These are phyloP conservation scores for Candida berthetii DNA, from an alignment of 805 yeast species.

Conservation along the genomic window DNA sequence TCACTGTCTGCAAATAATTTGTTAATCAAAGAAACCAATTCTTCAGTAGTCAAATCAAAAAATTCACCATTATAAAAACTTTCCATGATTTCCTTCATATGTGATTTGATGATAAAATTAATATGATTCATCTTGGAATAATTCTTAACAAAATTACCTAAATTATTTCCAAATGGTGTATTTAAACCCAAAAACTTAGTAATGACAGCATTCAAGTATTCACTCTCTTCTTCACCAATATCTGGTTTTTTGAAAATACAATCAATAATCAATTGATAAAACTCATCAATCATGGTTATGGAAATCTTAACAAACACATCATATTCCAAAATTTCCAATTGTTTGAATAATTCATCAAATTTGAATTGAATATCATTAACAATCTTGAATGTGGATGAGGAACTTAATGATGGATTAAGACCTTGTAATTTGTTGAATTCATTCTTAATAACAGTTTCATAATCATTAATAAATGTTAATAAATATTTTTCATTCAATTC, in stretches of 20 bases:
- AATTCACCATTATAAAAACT: slow-evolving; percentile 34
- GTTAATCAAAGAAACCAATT: slow-evolving; percentile 28
- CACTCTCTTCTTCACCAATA: slow-evolving; percentile 18
- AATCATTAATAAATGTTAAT: slow-evolving; percentile 4
- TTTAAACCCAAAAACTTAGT: slow-evolving; percentile 9
- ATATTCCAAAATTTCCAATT: slow-evolving; percentile 4
- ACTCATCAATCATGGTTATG: slow-evolving; percentile 10
- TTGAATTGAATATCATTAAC: slow-evolving; percentile 8
- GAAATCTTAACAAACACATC: slow-evolving; percentile 4
- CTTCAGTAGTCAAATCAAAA: slow-evolving; percentile 28
- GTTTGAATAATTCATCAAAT: slow-evolving; percentile 3
- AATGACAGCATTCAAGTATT: slow-evolving; percentile 13
- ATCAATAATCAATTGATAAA: slow-evolving; percentile 12
- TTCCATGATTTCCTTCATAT: slow-evolving; percentile 32
- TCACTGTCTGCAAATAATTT: slow-evolving; percentile 34
- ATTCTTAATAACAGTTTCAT: slow-evolving; percentile 6
- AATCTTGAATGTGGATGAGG: slow-evolving; percentile 8
- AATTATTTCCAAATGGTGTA: slow-evolving; percentile 6
- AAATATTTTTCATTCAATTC: slow-evolving; percentile 32
- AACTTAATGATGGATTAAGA: slow-evolving; percentile 12
- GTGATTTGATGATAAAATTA: slow-evolving; percentile 23
- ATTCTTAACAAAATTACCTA: slow-evolving; percentile 8
- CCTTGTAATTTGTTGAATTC: slow-evolving; percentile 6
- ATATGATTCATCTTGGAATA: slow-evolving; percentile 15
- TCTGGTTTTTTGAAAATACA: slow-evolving; percentile 9